phyloP scores from a whole-genome alignment of 495 filamentous ascomycete genomes.

The Collariella sp. region DNA sequence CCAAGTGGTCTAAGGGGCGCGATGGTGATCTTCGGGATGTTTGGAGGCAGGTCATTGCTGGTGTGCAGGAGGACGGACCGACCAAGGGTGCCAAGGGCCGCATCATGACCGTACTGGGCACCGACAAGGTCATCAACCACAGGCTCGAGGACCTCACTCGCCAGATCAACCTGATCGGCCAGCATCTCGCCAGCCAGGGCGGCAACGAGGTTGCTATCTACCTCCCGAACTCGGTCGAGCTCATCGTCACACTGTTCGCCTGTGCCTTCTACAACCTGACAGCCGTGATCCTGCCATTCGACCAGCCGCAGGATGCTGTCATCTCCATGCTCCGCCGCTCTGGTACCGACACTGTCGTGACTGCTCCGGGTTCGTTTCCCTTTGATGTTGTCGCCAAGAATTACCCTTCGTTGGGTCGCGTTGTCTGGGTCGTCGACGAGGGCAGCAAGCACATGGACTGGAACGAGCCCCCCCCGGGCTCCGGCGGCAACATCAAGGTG shows the following conservation, averaged over 20 bases:
- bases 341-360: conserved; percentile 71
- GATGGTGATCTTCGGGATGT: conserved; percentile 90
- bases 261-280: conserved; percentile 74
- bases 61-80: conserved; percentile 50
- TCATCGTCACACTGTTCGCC: conserved; percentile 54
- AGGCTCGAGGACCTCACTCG: conserved; percentile 60
- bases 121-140: conserved; percentile 61
- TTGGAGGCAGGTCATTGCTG: conserved; percentile 69
- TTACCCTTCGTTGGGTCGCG: conserved; percentile 61
- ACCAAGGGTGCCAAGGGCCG: conserved; percentile 57
- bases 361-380: conserved; percentile 79
- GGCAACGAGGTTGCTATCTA: conserved; percentile 81
- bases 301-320: conserved; percentile 55
- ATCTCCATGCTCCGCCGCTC: conserved; percentile 60
- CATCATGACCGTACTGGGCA: conserved; percentile 74
- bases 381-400: conserved; percentile 60
- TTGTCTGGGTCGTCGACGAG: conserved; percentile 89
- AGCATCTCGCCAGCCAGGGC: conserved; percentile 56
- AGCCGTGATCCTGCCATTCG: conserved; percentile 75
- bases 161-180: conserved; percentile 82
- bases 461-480: conserved; percentile 68
- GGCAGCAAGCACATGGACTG: conserved; percentile 88
- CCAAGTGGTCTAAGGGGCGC: conserved; percentile 71
- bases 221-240: conserved; percentile 87
- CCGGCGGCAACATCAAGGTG: conserved; percentile 62